phyloP scores from a whole-genome alignment of 2,329 filamentous ascomycete genomes.

The Blastomyces parvus region DNA sequence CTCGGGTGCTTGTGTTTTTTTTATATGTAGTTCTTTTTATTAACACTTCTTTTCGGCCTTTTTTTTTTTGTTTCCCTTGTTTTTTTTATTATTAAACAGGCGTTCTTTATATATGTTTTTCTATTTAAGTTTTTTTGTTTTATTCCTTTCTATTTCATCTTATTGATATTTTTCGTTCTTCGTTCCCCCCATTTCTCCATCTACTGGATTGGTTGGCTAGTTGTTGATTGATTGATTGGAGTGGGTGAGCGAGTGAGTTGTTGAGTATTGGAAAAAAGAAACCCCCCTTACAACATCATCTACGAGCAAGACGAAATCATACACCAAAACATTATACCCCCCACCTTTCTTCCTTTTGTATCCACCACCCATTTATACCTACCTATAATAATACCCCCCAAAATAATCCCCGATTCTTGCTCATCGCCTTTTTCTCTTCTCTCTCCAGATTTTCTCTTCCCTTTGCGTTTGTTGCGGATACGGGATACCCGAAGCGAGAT shows the following conservation, averaged over 20 bases:
- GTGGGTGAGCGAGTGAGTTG: not conserved
- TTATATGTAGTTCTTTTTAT: not conserved
- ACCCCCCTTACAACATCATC: not conserved
- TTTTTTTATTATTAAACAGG: not conserved
- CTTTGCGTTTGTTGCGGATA: too few species aligned
- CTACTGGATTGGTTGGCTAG: constrained; percentile 9
- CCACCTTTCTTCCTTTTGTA: not conserved
- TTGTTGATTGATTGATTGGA: not conserved
- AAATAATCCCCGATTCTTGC: not conserved
- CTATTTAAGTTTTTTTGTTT: constrained; percentile 10
- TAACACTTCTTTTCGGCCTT: too few species aligned
- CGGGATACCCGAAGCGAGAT: too few species aligned
- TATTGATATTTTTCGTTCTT: not conserved
- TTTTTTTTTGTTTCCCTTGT: constrained; percentile 14
- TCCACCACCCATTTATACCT: not conserved
- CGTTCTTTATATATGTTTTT: constrained; percentile 12
- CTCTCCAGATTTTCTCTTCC: too few species aligned
- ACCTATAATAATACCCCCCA: not conserved
- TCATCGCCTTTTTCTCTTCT: too few species aligned
- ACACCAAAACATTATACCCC: not conserved
- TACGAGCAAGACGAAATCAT: not conserved
- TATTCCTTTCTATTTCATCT: constrained; percentile 12
- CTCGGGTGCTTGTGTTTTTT: constrained; percentile 18
- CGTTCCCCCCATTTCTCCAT: not conserved
- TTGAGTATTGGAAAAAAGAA: not conserved